Evolutionary conservation across 192 early-diverging fungal genomes (phyloP).

Genomic region (Coemansia javaensis): DNA sequence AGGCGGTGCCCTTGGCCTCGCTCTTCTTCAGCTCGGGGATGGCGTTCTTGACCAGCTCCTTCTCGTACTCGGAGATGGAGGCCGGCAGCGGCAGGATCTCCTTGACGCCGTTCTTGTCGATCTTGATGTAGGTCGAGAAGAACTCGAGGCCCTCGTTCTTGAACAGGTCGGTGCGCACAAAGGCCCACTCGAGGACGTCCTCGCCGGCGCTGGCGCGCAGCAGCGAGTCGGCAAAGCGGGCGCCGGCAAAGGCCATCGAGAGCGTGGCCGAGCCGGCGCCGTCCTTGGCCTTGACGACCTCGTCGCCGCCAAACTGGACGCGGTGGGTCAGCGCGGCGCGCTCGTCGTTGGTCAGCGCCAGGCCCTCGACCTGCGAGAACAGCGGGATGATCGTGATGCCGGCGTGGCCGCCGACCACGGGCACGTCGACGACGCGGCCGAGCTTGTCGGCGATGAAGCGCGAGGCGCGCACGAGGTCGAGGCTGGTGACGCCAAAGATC

Average conservation of each 20-base stretch:
- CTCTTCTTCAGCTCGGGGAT: constrained; percentile 90
- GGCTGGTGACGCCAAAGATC: constrained; percentile 95
- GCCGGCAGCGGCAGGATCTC: constrained; percentile 79
- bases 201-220: constrained; percentile 72
- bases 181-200: constrained; percentile 85
- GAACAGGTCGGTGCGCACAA: constrained; percentile 66
- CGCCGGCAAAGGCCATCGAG: constrained; percentile 85
- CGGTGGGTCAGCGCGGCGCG: constrained; percentile 88
- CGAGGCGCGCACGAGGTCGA: constrained; percentile 96
- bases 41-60: constrained; percentile 74
- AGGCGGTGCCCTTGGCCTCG: constrained; percentile 77
- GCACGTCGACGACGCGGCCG: constrained; percentile 67
- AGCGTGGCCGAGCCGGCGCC: constrained; percentile 87
- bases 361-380: constrained; percentile 69
- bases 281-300: constrained; percentile 99
- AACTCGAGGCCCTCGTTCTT: constrained; percentile 62
- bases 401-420: constrained; percentile 94
- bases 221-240: constrained; percentile 87
- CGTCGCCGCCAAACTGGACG: constrained; percentile 99
- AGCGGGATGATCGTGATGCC: constrained; percentile 97
- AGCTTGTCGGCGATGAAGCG: constrained; percentile 86
- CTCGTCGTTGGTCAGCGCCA: constrained; percentile 77
- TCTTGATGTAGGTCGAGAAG: constrained; percentile 75
- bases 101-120: constrained; percentile 78
- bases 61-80: constrained; percentile 73